Conservation (phyloP, 2,329 filamentous ascomycete genomes). For the Verticillium longisporum region DNA sequence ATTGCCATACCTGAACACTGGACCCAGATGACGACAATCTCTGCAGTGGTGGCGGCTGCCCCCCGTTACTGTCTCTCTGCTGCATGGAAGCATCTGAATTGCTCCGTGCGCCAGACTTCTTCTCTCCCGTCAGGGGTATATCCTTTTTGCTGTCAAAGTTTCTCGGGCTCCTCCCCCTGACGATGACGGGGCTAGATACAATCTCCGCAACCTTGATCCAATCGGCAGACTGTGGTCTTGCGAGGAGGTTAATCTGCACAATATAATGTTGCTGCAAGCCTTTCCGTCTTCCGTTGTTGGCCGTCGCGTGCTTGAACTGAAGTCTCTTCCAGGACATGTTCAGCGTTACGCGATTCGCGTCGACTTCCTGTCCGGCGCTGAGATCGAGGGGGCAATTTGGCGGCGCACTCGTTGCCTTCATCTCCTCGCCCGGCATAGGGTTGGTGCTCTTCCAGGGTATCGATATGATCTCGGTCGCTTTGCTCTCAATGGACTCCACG, state of each 20-base stretch:
- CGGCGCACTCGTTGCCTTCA: constrained; percentile 42
- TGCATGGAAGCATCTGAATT: constrained; percentile 20
- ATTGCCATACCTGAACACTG: constrained; percentile 24
- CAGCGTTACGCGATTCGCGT: constrained; percentile 71
- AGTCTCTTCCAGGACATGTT: constrained; percentile 89
- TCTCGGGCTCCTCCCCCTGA: constrained; percentile 82
- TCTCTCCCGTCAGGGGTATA: constrained; percentile 60
- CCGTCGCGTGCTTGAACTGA: constrained; percentile 93
- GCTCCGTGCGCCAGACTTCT: constrained; percentile 36
- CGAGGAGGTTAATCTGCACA: constrained; percentile 76
- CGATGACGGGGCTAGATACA: constrained; percentile 88
- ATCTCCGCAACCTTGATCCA: constrained; percentile 74
- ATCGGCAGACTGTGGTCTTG: constrained; percentile 62
- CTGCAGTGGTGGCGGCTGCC: background rate
- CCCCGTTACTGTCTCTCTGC: constrained; percentile 16
- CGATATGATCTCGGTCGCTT: constrained; percentile 87
- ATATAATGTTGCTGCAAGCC: constrained; percentile 94
- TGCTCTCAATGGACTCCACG: constrained; percentile 87
- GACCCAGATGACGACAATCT: constrained; percentile 24
- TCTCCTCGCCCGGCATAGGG: constrained; percentile 40
- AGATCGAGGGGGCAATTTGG: constrained; percentile 50
- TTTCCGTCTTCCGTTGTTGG: constrained; percentile 90
- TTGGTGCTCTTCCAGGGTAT: constrained; percentile 88
- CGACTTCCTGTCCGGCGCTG: constrained; percentile 58
- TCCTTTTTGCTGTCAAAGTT: constrained; percentile 93